A percentile compares a stretch with the other conserved stretches of the same genome.
phyloP scores from a whole-genome alignment of 306 rosid species.

The Trifolium fragiferum region DNA sequence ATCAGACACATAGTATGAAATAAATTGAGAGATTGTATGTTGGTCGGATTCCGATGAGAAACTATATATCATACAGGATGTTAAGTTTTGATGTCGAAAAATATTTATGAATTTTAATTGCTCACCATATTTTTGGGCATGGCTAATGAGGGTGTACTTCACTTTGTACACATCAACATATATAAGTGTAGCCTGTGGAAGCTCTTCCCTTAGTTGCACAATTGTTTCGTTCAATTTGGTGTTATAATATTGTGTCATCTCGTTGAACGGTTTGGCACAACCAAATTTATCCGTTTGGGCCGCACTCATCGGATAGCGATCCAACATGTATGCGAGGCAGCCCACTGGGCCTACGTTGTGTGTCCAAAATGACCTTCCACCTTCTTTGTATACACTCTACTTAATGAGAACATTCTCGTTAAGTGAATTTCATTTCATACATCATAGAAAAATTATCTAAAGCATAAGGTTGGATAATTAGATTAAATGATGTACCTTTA shows the following conservation, averaged over 20 bases:
- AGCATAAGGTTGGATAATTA: neutral
- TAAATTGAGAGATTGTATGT: too few relatives aligned
- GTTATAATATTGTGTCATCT: slow-evolving; percentile 64
- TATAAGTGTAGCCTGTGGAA: slow-evolving; percentile 53
- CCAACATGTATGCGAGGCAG: slow-evolving; percentile 45
- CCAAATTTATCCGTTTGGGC: slow-evolving; percentile 54
- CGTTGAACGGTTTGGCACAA: slow-evolving; percentile 54
- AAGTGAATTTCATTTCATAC: slow-evolving; percentile 12
- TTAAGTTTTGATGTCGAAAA: neutral
- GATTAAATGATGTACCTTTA: slow-evolving; percentile 46
- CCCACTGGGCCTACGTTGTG: slow-evolving; percentile 84
- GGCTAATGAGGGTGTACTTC: slow-evolving; percentile 61
- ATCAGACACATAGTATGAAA: too few relatives aligned
- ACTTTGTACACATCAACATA: slow-evolving; percentile 67
- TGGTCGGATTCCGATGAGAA: too few relatives aligned
- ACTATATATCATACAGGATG: too few relatives aligned
- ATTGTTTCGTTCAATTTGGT: slow-evolving; percentile 42
- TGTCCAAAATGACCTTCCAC: slow-evolving; percentile 69
- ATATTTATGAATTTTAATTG: neutral
- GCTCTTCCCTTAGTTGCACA: slow-evolving; percentile 46
- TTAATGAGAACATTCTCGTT: neutral
- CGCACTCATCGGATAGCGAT: slow-evolving; percentile 5
- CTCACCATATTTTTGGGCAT: slow-evolving; percentile 59
- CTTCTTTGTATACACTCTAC: slow-evolving; percentile 53
- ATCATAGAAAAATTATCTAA: neutral